These are phyloP conservation scores for Ogataea chonburiensis DNA, from an alignment of 805 yeast genomes.

Conservation along the genomic window DNA sequence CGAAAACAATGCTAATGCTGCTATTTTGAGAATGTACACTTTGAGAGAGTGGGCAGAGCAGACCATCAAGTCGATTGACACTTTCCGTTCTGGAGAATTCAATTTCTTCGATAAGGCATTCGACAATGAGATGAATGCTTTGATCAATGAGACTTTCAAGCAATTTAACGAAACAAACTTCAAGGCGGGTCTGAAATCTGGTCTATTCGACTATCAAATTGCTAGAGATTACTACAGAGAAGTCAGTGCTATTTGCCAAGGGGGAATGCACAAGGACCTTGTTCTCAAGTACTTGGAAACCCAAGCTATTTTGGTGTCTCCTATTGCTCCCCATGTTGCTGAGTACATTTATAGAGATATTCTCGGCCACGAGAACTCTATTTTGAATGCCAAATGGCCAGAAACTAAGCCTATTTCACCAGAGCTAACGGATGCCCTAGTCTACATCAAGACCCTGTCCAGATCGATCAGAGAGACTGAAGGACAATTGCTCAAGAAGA, in stretches of 20 bases:
- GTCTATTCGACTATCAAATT: conserved; percentile 91
- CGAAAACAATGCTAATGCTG: conserved; percentile 95
- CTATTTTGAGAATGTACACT: conserved; percentile 87
- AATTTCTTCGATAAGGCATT: conserved; percentile 86
- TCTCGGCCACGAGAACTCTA: conserved; percentile 60
- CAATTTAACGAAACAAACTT: conserved; percentile 72
- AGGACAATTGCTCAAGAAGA: conserved; percentile 77
- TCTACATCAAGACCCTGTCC: conserved; percentile 73
- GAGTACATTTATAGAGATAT: conserved; percentile 87
- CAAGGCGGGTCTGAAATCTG: conserved; percentile 86
- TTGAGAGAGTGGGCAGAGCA: conserved; percentile 96
- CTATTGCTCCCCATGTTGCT: conserved; percentile 94
- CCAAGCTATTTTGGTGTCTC: conserved; percentile 82
- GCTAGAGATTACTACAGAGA: conserved; percentile 97
- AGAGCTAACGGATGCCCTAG: conserved; percentile 63
- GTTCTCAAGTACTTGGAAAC: conserved; percentile 79
- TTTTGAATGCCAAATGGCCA: conserved; percentile 79
- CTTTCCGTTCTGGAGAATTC: conserved; percentile 55
- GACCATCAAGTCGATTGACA: conserved; percentile 47
- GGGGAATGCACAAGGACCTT: conserved; percentile 78
- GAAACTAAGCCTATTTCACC: conserved; percentile 66
- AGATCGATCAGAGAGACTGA: conserved; percentile 92
- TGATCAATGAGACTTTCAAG: conserved; percentile 70
- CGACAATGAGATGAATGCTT: conserved; percentile 86
- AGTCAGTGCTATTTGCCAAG: conserved; percentile 47